These are phyloP conservation scores for Alternaria incomplexa DNA, from an alignment of 2,329 filamentous ascomycete genomes.

Conservation along the genomic window DNA sequence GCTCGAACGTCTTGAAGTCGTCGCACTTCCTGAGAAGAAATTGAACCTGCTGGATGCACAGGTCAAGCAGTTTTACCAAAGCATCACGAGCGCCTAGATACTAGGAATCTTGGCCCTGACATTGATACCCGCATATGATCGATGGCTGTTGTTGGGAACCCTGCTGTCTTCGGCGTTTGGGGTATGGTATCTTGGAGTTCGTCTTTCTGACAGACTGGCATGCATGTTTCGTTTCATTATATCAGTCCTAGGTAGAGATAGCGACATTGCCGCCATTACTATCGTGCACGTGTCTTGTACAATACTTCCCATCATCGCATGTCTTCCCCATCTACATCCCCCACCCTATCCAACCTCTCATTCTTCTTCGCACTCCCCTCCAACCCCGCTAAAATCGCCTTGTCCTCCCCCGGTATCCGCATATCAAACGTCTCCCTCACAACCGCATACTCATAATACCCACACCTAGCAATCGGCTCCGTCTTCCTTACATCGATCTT, in stretches of 20 bases:
- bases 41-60: no score
- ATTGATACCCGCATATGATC: no score
- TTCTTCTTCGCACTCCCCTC: slow-evolving; percentile 39
- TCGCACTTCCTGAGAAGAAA: no score
- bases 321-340: not conserved
- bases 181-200: no score
- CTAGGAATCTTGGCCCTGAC: no score
- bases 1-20: not conserved
- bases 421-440: slow-evolving; percentile 66
- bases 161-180: no score
- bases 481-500: slow-evolving; percentile 63
- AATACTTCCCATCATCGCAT: not conserved
- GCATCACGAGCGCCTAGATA: no score
- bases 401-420: slow-evolving; percentile 54
- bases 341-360: slow-evolving; percentile 12
- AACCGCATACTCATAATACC: slow-evolving; percentile 66
- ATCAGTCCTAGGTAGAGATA: not conserved
- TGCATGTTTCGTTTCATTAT: no score
- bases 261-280: not conserved
- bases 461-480: slow-evolving; percentile 65
- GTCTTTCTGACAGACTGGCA: no score
- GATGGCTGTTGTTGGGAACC: no score
- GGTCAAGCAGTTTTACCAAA: no score
- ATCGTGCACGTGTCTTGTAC: not conserved
- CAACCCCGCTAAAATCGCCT: slow-evolving; percentile 28